These are phyloP conservation scores for Neopestalotiopsis clavispora DNA, from an alignment of 2,329 filamentous ascomycete species.

Conservation along the genomic window DNA sequence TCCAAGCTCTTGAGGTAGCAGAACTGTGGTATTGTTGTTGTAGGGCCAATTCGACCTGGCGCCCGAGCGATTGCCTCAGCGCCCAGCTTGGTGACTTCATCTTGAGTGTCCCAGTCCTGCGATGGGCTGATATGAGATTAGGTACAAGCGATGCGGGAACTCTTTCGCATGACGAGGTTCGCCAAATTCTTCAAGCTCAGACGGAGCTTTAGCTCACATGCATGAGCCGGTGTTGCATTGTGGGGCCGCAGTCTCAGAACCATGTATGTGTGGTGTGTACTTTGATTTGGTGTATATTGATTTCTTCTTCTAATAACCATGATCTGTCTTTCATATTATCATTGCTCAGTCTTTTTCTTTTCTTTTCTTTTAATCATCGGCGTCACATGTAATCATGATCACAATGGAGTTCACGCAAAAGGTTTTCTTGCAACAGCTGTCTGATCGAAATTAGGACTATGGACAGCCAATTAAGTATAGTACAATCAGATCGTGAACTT, in stretches of 20 bases:
- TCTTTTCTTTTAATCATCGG: too few species aligned
- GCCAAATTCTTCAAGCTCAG: conserved; percentile 7
- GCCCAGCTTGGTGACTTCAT: conserved; percentile 32
- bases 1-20: neutral
- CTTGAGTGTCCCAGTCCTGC: neutral
- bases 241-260: neutral
- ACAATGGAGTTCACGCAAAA: neutral
- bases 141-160: neutral
- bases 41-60: conserved; percentile 30
- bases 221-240: conserved; percentile 7
- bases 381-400: neutral
- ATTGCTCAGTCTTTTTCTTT: too few species aligned
- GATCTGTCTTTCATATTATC: too few species aligned
- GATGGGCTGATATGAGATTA: neutral
- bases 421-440: neutral
- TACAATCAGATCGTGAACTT: conserved; percentile 3
- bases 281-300: neutral
- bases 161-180: conserved; percentile 14
- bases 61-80: conserved; percentile 28
- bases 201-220: conserved; percentile 3
- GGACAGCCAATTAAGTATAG: neutral
- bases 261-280: neutral
- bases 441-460: neutral
- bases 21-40: conserved; percentile 26
- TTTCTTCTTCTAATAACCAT: neutral